Evolutionary conservation across 2,329 filamentous ascomycete genomes (phyloP).

Genomic region (Verticillium nonalfalfae): DNA sequence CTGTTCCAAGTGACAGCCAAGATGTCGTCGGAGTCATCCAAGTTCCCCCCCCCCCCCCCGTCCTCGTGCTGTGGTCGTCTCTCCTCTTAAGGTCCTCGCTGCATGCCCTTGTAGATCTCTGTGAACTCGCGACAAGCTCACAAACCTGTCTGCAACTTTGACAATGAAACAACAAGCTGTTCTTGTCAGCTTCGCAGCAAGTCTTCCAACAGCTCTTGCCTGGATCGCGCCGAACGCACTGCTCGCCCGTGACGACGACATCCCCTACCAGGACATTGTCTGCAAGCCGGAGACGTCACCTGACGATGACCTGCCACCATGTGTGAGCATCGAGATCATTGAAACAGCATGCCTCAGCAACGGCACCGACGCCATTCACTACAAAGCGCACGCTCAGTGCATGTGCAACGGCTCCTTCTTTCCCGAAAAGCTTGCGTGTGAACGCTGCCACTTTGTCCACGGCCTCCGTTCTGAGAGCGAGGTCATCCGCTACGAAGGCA

Average conservation of each 20-base stretch:
- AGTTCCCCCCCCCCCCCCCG: no score
- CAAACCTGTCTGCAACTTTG: neutral
- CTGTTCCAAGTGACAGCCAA: neutral
- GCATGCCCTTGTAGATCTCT: neutral
- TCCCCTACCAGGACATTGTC: conserved; percentile 7
- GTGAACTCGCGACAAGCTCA: neutral
- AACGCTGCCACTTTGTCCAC: conserved; percentile 32
- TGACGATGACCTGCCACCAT: conserved; percentile 16
- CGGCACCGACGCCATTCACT: conserved; percentile 16
- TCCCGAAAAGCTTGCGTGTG: conserved; percentile 33
- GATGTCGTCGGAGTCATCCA: neutral
- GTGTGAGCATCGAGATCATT: conserved; percentile 20
- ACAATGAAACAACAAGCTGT: neutral
- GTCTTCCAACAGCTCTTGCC: neutral
- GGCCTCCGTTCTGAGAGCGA: conserved; percentile 29
- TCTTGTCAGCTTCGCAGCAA: neutral
- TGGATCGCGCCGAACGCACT: neutral
- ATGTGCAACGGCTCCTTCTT: conserved; percentile 38
- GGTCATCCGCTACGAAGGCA: conserved; percentile 22
- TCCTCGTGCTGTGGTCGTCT: neutral
- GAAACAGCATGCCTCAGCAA: conserved; percentile 22
- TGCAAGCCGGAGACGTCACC: conserved; percentile 8
- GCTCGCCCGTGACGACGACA: neutral
- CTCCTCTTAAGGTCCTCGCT: neutral
- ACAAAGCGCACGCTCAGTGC: conserved; percentile 24